Conservation (phyloP, 176 grass and related monocot genomes). For the Oryza australiensis region DNA sequence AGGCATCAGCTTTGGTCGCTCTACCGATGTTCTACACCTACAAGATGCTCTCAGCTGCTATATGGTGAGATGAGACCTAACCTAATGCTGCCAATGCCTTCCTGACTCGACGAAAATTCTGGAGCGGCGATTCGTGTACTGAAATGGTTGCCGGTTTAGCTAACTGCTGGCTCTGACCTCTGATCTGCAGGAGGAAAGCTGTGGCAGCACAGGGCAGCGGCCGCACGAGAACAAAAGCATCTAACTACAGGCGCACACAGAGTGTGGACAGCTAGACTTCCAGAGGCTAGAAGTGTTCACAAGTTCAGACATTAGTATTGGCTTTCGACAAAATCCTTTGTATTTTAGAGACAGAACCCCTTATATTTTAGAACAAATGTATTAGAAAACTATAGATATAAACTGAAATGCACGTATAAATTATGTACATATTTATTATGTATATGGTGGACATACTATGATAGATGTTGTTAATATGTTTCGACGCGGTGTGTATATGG, state of each 20-base stretch:
- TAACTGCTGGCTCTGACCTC: background rate
- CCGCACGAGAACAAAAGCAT: background rate
- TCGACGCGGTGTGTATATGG: background rate
- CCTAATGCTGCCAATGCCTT: background rate
- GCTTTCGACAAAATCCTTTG: background rate
- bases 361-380: no score
- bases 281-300: background rate
- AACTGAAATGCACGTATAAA: background rate
- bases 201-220: background rate
- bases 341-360: no score
- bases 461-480: background rate
- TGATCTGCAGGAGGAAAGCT: slow-evolving; percentile 9
- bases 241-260: background rate
- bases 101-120: background rate
- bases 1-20: slow-evolving; percentile 15
- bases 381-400: background rate
- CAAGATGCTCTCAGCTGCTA: slow-evolving; percentile 17
- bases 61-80: slow-evolving; percentile 13
- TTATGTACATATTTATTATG: background rate
- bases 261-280: background rate
- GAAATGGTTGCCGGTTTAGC: background rate
- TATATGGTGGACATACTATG: background rate
- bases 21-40: slow-evolving; percentile 1
- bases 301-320: background rate
- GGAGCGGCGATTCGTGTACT: background rate